Percentiles rank a stretch among this genome's conserved stretches.
Evolutionary conservation across 768 basidiomycete genomes (phyloP).

Genomic region (Psilocybe subaeruginosa): DNA sequence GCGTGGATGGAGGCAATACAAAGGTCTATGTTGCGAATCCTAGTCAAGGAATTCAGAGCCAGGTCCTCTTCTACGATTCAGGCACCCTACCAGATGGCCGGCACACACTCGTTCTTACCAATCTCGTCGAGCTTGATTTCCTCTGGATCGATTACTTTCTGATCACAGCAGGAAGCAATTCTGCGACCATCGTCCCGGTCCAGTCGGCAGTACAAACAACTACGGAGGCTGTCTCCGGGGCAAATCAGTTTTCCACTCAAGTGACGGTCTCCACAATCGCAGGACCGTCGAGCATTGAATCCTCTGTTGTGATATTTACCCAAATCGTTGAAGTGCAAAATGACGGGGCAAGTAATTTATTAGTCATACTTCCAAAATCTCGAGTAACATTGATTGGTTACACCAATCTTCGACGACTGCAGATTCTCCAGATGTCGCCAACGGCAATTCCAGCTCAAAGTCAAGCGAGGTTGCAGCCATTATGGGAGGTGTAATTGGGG

Average conservation of each 20-base stretch:
- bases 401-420: not conserved
- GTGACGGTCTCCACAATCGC: not conserved
- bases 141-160: constrained; percentile 11
- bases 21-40: not conserved
- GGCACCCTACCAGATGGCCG: constrained; percentile 3
- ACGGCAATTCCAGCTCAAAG: not conserved
- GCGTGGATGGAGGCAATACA: constrained; percentile 1
- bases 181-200: too few relatives aligned
- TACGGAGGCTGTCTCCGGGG: too few relatives aligned
- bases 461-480: not conserved
- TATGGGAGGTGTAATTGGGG: not conserved
- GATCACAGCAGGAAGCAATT: not conserved
- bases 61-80: constrained; percentile 9
- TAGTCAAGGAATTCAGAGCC: not conserved
- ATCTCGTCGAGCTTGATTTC: constrained; percentile 10
- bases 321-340: not conserved
- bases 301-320: not conserved
- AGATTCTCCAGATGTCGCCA: not conserved
- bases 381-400: not conserved
- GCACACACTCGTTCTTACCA: constrained; percentile 4
- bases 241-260: not conserved
- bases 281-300: not conserved
- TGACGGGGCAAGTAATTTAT: too few relatives aligned
- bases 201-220: too few relatives aligned
- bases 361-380: too few relatives aligned